These are phyloP conservation scores for Conidiobolus incongruus DNA, from an alignment of 371 early-diverging fungal species.

Conservation along the genomic window DNA sequence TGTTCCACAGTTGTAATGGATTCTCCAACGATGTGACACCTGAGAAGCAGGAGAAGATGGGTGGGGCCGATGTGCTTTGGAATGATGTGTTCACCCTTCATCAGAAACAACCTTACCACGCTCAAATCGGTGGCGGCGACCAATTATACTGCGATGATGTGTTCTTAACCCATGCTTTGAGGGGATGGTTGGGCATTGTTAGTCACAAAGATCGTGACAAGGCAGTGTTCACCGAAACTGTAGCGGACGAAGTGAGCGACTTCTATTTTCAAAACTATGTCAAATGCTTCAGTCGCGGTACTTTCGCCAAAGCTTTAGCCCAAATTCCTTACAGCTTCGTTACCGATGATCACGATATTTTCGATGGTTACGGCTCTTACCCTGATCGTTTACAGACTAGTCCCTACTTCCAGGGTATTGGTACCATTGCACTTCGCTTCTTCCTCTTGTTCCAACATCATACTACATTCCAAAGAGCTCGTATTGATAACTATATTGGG, in stretches of 20 bases:
- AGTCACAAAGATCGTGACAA: conserved; percentile 12
- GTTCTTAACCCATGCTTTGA: conserved; percentile 20
- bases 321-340: conserved; percentile 50
- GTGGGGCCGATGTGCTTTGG: conserved; percentile 52
- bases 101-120: conserved; percentile 37
- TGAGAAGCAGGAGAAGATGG: conserved; percentile 23
- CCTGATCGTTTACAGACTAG: conserved; percentile 48
- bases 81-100: conserved; percentile 53
- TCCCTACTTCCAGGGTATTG: conserved; percentile 16
- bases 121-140: conserved; percentile 66
- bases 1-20: conserved; percentile 46
- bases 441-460: conserved; percentile 73
- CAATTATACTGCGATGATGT: conserved; percentile 55
- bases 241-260: conserved; percentile 25
- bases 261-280: conserved; percentile 58
- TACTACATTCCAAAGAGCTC: conserved; percentile 29
- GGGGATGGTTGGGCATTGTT: conserved; percentile 25
- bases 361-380: conserved; percentile 66
- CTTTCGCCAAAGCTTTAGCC: conserved; percentile 33
- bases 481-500: conserved; percentile 35
- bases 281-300: conserved; percentile 35
- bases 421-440: conserved; percentile 32
- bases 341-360: conserved; percentile 67
- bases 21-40: conserved; percentile 27
- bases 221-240: conserved; percentile 18